Conservation (phyloP, 164 flowering plant genomes). For the Malania oleifera region DNA sequence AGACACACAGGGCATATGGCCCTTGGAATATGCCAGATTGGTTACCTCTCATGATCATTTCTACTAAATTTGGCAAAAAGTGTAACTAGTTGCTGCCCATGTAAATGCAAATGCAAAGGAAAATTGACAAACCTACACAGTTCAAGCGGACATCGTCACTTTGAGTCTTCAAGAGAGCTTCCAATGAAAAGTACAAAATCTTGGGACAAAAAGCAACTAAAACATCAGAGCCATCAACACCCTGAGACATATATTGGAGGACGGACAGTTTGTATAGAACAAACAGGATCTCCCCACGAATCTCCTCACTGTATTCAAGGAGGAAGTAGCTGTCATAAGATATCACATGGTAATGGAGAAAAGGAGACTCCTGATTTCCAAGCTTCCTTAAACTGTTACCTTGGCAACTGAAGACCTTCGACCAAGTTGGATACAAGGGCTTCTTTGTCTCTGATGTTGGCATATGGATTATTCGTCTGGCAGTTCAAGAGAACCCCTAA, state of each 20-base stretch:
- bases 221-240: constrained; percentile 29
- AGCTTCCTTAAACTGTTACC: constrained; percentile 32
- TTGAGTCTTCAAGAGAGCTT: constrained; percentile 79
- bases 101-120: neutral
- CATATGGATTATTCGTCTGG: constrained; percentile 28
- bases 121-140: constrained; percentile 57
- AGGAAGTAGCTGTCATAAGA: neutral
- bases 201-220: constrained; percentile 43
- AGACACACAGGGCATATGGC: too few species aligned
- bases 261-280: constrained; percentile 63
- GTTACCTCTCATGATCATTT: too few species aligned
- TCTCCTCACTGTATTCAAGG: constrained; percentile 59
- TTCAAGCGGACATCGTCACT: constrained; percentile 77
- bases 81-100: neutral
- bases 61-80: neutral
- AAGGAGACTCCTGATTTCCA: neutral
- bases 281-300: constrained; percentile 81
- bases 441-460: constrained; percentile 44
- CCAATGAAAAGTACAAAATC: constrained; percentile 57
- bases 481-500: constrained; percentile 65
- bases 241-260: constrained; percentile 23
- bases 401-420: constrained; percentile 71
- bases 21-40: too few species aligned
- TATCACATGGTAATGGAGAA: neutral
- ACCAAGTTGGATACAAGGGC: constrained; percentile 58